Conservation (phyloP, 257 asterid genomes). For the Catharanthus roseus region DNA sequence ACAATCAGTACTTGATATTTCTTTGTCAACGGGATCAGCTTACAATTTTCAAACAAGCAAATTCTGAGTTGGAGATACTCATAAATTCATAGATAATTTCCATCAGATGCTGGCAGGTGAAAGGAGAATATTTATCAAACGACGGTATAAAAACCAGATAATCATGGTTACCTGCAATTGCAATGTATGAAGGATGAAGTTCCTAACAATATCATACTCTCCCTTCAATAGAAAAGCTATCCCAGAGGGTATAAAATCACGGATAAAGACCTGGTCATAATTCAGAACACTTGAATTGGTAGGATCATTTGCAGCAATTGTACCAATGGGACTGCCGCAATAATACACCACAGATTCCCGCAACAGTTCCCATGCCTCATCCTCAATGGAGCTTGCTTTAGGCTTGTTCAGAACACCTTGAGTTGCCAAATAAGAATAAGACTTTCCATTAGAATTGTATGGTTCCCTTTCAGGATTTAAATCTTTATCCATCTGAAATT, state of each 20-base stretch:
- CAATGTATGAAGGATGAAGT: slow-evolving; percentile 69
- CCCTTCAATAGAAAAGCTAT: slow-evolving; percentile 69
- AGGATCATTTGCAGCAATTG: slow-evolving; percentile 69
- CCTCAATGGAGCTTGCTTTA: slow-evolving; percentile 39
- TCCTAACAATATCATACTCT: slow-evolving; percentile 70
- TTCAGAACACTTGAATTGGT: slow-evolving; percentile 49
- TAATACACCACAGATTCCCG: slow-evolving; percentile 53
- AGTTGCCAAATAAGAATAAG: slow-evolving; percentile 27
- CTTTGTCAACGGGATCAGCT: background rate
- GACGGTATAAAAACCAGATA: background rate
- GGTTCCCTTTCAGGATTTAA: slow-evolving; percentile 20
- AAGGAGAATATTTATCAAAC: background rate
- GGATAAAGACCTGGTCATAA: slow-evolving; percentile 71
- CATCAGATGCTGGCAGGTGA: background rate
- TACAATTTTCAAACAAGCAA: background rate
- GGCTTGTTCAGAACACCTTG: slow-evolving; percentile 24
- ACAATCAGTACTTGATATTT: background rate
- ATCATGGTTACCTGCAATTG: slow-evolving; percentile 57
- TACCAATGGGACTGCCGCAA: slow-evolving; percentile 64
- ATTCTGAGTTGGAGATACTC: background rate
- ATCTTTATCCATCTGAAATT: slow-evolving; percentile 28
- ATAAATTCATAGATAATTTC: background rate
- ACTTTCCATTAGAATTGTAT: slow-evolving; percentile 32
- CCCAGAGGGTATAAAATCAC: slow-evolving; percentile 75
- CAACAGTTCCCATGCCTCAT: slow-evolving; percentile 65